Evolutionary conservation across 495 filamentous ascomycete genomes (phyloP).

Genomic region (Penicillium riverlandense): DNA sequence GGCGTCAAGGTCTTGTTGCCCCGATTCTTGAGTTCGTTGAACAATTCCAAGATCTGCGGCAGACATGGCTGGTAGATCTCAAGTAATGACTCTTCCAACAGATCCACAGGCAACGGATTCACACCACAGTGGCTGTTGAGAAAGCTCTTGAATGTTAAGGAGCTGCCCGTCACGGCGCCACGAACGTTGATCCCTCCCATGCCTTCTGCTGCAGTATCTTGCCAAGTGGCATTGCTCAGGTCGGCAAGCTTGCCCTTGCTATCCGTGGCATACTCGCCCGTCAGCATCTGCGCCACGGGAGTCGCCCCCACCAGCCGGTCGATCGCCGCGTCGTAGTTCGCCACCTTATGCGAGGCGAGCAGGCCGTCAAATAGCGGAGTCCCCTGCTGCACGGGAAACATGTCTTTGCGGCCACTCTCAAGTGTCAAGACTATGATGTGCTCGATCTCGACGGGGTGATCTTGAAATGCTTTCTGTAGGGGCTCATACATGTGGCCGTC

Average conservation of each 20-base stretch:
- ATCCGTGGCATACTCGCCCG: slow-evolving; percentile 32
- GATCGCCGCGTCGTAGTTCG: slow-evolving; percentile 12
- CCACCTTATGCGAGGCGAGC: slow-evolving; percentile 18
- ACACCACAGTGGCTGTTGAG: slow-evolving; percentile 40
- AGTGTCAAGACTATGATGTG: slow-evolving; percentile 37
- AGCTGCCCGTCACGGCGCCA: slow-evolving; percentile 33
- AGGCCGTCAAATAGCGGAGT: slow-evolving; percentile 31
- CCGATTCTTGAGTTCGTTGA: slow-evolving; percentile 25
- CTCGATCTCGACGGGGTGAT: slow-evolving; percentile 26
- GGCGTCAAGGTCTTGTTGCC: slow-evolving; percentile 4
- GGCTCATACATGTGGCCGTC: slow-evolving; percentile 24
- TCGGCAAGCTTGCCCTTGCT: slow-evolving; percentile 20
- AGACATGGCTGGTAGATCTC: slow-evolving; percentile 1
- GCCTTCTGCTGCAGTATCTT: slow-evolving; percentile 9
- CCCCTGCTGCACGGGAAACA: slow-evolving; percentile 38
- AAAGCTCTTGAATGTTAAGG: slow-evolving; percentile 40
- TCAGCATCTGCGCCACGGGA: slow-evolving; percentile 32
- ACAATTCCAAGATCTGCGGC: slow-evolving; percentile 36
- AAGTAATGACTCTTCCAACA: slow-evolving; percentile 25
- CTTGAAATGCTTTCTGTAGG: slow-evolving; percentile 21
- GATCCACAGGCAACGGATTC: slow-evolving; percentile 36
- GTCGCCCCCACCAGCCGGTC: slow-evolving; percentile 28
- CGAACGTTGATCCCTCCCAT: slow-evolving; percentile 40
- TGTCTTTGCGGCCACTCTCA: slow-evolving; percentile 40
- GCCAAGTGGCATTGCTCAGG: slow-evolving; percentile 16